phyloP scores from a whole-genome alignment of 2,329 filamentous ascomycete species.

The Sporothrix brasiliensis region DNA sequence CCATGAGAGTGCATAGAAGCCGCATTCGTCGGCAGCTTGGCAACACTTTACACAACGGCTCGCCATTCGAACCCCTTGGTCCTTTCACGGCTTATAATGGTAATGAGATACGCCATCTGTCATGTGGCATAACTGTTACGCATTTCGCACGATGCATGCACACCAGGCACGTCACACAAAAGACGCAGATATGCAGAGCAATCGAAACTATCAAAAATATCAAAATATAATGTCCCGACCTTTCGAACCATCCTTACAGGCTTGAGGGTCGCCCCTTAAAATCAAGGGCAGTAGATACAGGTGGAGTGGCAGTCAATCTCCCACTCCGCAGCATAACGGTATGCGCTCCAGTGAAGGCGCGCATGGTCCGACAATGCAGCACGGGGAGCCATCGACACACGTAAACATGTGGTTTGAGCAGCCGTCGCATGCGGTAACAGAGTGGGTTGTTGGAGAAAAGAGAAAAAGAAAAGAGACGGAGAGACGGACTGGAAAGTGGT shows the following conservation, averaged over 20 bases:
- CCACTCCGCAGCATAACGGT: slow-evolving; percentile 57
- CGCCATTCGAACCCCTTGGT: no score
- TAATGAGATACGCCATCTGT: no score
- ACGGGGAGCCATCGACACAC: slow-evolving; percentile 39
- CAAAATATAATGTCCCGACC: slow-evolving; percentile 66
- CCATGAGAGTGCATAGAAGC: not conserved
- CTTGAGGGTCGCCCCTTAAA: slow-evolving; percentile 47
- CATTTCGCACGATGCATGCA: not conserved
- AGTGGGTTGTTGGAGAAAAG: slow-evolving; percentile 44
- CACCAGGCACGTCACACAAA: no score
- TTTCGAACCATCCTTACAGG: slow-evolving; percentile 83
- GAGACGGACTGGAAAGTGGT: slow-evolving; percentile 37
- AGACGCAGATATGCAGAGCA: not conserved
- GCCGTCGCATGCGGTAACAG: slow-evolving; percentile 44
- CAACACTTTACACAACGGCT: not conserved
- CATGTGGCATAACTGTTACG: not conserved
- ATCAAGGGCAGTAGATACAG: slow-evolving; percentile 90
- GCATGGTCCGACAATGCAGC: slow-evolving; percentile 39
- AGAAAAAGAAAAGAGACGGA: slow-evolving; percentile 40
- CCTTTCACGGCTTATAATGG: no score
- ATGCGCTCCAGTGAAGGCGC: slow-evolving; percentile 58
- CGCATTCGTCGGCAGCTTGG: not conserved
- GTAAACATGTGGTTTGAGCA: slow-evolving; percentile 37
- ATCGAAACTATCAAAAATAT: not conserved
- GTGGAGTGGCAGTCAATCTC: slow-evolving; percentile 62